These are phyloP conservation scores for Cucurbita ficifolia DNA, from an alignment of 306 rosid species.

Conservation along the genomic window DNA sequence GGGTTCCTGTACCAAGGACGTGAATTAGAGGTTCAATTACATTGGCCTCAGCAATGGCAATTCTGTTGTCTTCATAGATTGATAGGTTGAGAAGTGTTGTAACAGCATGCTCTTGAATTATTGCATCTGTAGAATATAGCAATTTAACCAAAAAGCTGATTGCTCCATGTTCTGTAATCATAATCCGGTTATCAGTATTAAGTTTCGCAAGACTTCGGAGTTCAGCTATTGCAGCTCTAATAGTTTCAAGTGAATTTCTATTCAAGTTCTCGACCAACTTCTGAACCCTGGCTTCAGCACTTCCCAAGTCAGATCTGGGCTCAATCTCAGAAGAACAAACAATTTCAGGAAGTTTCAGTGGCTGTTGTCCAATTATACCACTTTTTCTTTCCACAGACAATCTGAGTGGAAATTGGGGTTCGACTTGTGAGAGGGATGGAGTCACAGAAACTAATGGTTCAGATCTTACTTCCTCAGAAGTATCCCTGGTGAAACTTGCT, in stretches of 20 bases:
- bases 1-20: constrained; percentile 77
- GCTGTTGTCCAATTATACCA: constrained; percentile 52
- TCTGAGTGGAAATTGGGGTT: constrained; percentile 35
- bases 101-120: constrained; percentile 84
- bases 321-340: constrained; percentile 35
- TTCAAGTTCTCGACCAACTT: constrained; percentile 60
- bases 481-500: constrained; percentile 43
- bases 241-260: constrained; percentile 43
- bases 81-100: constrained; percentile 93
- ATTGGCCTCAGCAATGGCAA: constrained; percentile 59
- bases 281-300: constrained; percentile 54
- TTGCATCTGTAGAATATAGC: constrained; percentile 44
- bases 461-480: constrained; percentile 34
- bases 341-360: constrained; percentile 49
- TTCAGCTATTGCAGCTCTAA: constrained; percentile 62
- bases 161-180: constrained; percentile 78
- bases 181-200: constrained; percentile 81
- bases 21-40: constrained; percentile 83
- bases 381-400: constrained; percentile 35
- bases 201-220: constrained; percentile 75
- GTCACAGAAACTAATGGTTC: constrained; percentile 13
- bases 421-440: constrained; percentile 25
- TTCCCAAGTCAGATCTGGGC: constrained; percentile 65
- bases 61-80: constrained; percentile 69
- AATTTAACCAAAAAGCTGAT: constrained; percentile 57